Percentiles rank a stretch among this genome's conserved stretches.
Evolutionary conservation across 495 filamentous ascomycete genomes (phyloP).

Genomic region (Trichocladium antarcticum): DNA sequence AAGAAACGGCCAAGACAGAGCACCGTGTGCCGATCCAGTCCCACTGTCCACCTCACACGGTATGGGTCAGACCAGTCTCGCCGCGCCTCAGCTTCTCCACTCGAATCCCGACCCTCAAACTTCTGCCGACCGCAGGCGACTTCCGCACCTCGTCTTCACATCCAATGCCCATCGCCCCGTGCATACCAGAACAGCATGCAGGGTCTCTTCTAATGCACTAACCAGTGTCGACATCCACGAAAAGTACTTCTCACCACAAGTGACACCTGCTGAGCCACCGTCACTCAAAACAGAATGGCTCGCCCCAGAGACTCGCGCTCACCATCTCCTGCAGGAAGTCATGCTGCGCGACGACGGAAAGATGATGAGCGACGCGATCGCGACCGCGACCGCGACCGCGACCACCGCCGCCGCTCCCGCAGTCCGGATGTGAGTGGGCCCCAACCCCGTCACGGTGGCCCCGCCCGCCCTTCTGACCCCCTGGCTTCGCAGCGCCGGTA

Average conservation of each 20-base stretch:
- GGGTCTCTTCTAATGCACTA: slow-evolving; percentile 6
- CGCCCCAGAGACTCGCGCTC: slow-evolving; percentile 86
- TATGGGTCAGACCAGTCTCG: neutral
- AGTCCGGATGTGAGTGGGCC: slow-evolving; percentile 54
- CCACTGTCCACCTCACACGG: neutral
- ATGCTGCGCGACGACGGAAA: slow-evolving; percentile 64
- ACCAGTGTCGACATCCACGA: slow-evolving; percentile 21
- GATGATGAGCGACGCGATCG: slow-evolving; percentile 67
- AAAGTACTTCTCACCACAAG: slow-evolving; percentile 55
- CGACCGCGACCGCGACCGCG: slow-evolving; percentile 54
- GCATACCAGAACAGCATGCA: slow-evolving; percentile 5
- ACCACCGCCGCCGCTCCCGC: slow-evolving; percentile 57
- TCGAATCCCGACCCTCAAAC: neutral
- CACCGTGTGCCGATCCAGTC: neutral
- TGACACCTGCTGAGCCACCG: slow-evolving; percentile 40
- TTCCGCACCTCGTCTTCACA: neutral
- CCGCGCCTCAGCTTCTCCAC: slow-evolving; percentile 2
- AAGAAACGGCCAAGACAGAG: no score
- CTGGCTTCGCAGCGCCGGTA: slow-evolving; percentile 43
- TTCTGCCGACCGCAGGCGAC: neutral
- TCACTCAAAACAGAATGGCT: slow-evolving; percentile 50
- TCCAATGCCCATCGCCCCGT: neutral
- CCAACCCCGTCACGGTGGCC: neutral
- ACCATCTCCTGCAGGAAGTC: slow-evolving; percentile 92
- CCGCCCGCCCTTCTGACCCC: slow-evolving; percentile 23